These are phyloP conservation scores for Penstemon eatonii DNA, from an alignment of 257 asterid species.

Conservation along the genomic window DNA sequence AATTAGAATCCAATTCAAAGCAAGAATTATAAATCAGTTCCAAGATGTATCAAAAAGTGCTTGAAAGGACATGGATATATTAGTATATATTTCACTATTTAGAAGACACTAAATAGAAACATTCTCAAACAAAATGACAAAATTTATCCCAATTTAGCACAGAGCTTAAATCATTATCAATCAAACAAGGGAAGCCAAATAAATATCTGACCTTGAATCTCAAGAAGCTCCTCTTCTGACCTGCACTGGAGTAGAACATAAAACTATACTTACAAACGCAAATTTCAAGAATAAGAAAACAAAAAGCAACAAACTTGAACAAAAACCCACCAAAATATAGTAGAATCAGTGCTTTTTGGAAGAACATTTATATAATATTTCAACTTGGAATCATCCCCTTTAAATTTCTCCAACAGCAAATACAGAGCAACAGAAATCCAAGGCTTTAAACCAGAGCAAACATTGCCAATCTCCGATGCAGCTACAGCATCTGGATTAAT, in stretches of 20 bases:
- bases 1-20: conserved; percentile 9
- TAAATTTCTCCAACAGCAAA: conserved; percentile 66
- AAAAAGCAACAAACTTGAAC: conserved; percentile 1
- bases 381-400: conserved; percentile 79
- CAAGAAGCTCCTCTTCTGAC: conserved; percentile 99
- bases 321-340: conserved; percentile 90
- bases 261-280: conserved; percentile 33
- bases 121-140: background rate
- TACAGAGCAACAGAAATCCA: conserved; percentile 84
- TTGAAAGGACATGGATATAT: background rate
- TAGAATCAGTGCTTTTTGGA: conserved; percentile 72
- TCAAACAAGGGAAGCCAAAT: conserved; percentile 4
- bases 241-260: conserved; percentile 80
- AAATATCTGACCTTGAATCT: conserved; percentile 72
- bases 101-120: background rate
- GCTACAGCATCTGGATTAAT: conserved; percentile 73
- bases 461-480: conserved; percentile 66
- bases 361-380: conserved; percentile 65
- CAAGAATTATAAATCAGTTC: background rate
- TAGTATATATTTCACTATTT: background rate
- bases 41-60: background rate
- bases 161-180: background rate
- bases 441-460: conserved; percentile 81
- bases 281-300: background rate
- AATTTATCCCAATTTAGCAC: background rate